Base-by-base conservation (phyloP, 192 early-diverging fungal species). In the Cladochytrium replicatum region DNA sequence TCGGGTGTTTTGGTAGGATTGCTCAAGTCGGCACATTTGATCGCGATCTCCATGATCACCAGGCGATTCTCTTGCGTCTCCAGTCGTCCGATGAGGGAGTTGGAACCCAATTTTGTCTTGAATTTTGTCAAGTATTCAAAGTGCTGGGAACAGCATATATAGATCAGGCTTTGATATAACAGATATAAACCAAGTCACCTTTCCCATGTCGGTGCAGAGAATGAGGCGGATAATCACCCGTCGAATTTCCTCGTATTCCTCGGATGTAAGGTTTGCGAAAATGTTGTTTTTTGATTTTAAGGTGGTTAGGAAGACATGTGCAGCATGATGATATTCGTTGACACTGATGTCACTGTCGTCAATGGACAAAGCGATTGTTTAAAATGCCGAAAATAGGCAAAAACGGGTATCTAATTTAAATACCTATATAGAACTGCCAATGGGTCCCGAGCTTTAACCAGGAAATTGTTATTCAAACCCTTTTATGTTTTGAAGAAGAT, bases 101-200 rank as follows among this genome's bases (percentile, higher is more conserved):
- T 29, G 7, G 31, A 61, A 55, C 13, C 22, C 41, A 25, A 75
- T 54, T 42, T 67, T 74, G 40, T 75, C 48, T 76, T 77, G 51
- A 80, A 80, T 52, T 77, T 77, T 13, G 67, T 56, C 38, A 75
- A 66, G 46, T 65, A 75, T 53, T 78, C 75, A 66, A 78, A 78
- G 38, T 77, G 75, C 17, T 58, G 58, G n/a, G 71, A 55, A n/a
- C n/a, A n/a, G n/a, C 60, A 78, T 65, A 56, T 77, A 64, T n/a
- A n/a, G n/a, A n/a, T n/a, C n/a, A n/a, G n/a, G n/a, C n/a, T n/a
- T n/a, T n/a, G n/a, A n/a, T n/a, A n/a, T n/a, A n/a, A n/a, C n/a
- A n/a, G n/a, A n/a, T n/a, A n/a, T n/a, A n/a, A 37, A 3, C 0
- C 24, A 29, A 29, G 3, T 37, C 48, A 68, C 66, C 56, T 74